Percentiles rank a stretch among this genome's conserved stretches.
phyloP scores from a whole-genome alignment of 805 yeast genomes.

The Yueomyces sp. region DNA sequence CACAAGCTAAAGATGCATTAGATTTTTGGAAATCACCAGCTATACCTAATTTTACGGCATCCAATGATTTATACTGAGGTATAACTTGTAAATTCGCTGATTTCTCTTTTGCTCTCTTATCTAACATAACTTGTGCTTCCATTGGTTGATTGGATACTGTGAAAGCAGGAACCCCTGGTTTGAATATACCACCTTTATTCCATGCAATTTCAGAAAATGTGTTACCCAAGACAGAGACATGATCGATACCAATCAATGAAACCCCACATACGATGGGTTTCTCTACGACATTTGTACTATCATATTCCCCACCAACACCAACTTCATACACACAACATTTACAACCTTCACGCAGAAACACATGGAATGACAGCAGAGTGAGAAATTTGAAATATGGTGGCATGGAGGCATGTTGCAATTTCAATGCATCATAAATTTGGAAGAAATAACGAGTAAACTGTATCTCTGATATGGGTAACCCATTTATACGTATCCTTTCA shows the following conservation, averaged over 20 bases:
- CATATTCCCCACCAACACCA: slow-evolving; percentile 96
- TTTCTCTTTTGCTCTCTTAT: slow-evolving; percentile 57
- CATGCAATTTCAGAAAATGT: slow-evolving; percentile 86
- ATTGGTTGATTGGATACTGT: slow-evolving; percentile 47
- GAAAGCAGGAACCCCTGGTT: slow-evolving; percentile 50
- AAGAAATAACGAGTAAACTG: slow-evolving; percentile 81
- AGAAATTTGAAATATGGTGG: slow-evolving; percentile 91
- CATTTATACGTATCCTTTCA: slow-evolving; percentile 81
- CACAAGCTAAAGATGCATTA: slow-evolving; percentile 82
- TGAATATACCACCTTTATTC: slow-evolving; percentile 93
- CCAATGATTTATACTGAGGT: slow-evolving; percentile 27
- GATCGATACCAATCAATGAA: slow-evolving; percentile 82
- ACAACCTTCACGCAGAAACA: slow-evolving; percentile 78
- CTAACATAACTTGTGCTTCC: slow-evolving; percentile 41
- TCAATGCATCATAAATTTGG: slow-evolving; percentile 82
- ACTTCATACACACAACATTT: slow-evolving; percentile 93
- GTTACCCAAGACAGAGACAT: slow-evolving; percentile 71
- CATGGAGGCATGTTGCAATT: slow-evolving; percentile 56
- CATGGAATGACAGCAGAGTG: slow-evolving; percentile 83
- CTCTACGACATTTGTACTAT: slow-evolving; percentile 81
- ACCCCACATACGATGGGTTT: slow-evolving; percentile 79
- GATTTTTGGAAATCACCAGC: slow-evolving; percentile 73
- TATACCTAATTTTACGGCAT: slow-evolving; percentile 43
- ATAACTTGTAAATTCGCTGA: slow-evolving; percentile 40
- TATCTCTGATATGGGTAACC: slow-evolving; percentile 68